Evolutionary conservation across 805 yeast genomes (phyloP), one percentile per base, ranked within the genome.

Genomic region (Starmerella vitae): DNA sequence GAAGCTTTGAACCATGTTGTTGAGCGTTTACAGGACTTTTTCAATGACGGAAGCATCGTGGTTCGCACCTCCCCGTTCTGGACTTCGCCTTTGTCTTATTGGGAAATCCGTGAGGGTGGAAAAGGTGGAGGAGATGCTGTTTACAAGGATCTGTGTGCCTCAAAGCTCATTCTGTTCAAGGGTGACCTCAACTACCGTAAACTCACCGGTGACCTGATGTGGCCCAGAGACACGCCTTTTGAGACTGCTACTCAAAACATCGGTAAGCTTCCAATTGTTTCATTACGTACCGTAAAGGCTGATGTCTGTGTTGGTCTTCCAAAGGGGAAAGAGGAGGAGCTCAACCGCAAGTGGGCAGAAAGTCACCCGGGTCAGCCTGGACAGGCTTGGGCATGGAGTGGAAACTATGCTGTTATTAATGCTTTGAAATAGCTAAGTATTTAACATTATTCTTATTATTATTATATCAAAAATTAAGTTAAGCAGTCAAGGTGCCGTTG

Each of bases 181-280:
- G 99, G 99, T 42, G 99, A 91, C 54, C 69, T 91, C 61, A 91
- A 91, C 64, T 88, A 93, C 63, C 74, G 99, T 61, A 91, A 91
- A 60, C 63, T 93, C 43, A 80, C 94, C 2, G 94, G 84, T 36
- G 99, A 91, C 54, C 71, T 86, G 59, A 68, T 67, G 51, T 91
- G 99, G 99, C 74, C 74, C 15, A 70, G 78, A 42, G 72, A 84
- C 3, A 82, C 94, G 0, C 69, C 85, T 2, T 93, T 88, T 63
- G 50, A 45, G 3, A 41, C 45, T 8, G 88, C 94, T 4, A 70
- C 88, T 43, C 81, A 80, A 39, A 70, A 72, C 3, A 66, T 88
- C 48, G 78, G 79, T 1, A 48, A 59, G 0, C 63, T 91, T 39
- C 76, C 74, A 13, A 50, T 83, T 20, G 64, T 84, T 42, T 72